phyloP scores from a whole-genome alignment of 352 stramenopile species.

The Globisporangium paddicum region DNA sequence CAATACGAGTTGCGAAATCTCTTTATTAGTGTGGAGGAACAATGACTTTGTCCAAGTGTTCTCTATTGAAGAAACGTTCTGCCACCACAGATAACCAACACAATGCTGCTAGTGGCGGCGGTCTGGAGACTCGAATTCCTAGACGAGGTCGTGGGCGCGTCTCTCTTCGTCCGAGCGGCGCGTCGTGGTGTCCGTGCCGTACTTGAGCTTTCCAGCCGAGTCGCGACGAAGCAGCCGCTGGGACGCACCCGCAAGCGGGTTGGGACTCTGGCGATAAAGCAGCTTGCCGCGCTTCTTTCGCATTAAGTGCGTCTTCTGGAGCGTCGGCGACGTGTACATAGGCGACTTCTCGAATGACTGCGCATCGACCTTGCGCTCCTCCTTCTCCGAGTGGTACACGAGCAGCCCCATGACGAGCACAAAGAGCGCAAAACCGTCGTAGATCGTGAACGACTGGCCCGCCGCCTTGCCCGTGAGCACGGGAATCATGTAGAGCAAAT shows the following conservation, averaged over 20 bases:
- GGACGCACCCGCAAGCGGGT: constrained; percentile 52
- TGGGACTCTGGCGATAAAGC: constrained; percentile 81
- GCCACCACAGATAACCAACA: background rate
- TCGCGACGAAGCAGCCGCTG: constrained; percentile 55
- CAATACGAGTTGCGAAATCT: background rate
- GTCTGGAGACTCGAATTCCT: background rate
- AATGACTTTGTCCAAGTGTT: background rate
- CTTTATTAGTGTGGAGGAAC: no score
- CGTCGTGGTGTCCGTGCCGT: constrained; percentile 39
- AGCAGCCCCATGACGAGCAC: constrained; percentile 82
- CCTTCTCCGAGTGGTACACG: constrained; percentile 87
- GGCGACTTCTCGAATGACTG: constrained; percentile 77
- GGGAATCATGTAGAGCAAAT: constrained; percentile 83
- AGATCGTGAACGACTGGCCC: constrained; percentile 78
- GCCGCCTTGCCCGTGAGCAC: constrained; percentile 63
- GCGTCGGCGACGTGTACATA: constrained; percentile 80
- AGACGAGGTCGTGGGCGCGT: constrained; percentile 7
- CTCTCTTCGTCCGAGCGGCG: constrained; percentile 7
- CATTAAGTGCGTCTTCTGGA: constrained; percentile 85
- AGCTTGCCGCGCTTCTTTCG: constrained; percentile 71
- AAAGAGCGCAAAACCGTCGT: constrained; percentile 86
- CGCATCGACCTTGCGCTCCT: constrained; percentile 54
- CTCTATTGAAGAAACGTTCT: background rate
- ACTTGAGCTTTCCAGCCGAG: constrained; percentile 39
- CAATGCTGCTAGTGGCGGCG: background rate